These are phyloP conservation scores for Podospora sp. DNA, from an alignment of 495 filamentous ascomycete species.

Conservation along the genomic window DNA sequence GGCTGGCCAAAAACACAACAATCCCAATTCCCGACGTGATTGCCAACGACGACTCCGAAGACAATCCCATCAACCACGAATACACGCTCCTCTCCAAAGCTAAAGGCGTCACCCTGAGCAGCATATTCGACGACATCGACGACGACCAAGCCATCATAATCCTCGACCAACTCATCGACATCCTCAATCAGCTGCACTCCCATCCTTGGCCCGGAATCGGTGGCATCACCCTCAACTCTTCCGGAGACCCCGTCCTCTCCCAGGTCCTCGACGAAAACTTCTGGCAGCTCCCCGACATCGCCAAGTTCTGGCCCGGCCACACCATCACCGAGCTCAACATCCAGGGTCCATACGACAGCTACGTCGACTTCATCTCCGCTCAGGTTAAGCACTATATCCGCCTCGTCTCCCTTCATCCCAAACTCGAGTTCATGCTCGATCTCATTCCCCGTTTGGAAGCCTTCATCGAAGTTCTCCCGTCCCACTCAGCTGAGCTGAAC, in stretches of 20 bases:
- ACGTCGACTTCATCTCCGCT: conserved; percentile 29
- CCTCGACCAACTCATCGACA: conserved; percentile 35
- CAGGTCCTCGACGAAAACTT: conserved; percentile 37
- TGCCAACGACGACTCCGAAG: conserved; percentile 28
- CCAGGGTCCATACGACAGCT: conserved; percentile 24
- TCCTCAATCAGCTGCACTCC: conserved; percentile 37
- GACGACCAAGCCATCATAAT: conserved; percentile 22
- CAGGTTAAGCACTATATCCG: conserved; percentile 28
- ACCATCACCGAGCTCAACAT: conserved; percentile 33
- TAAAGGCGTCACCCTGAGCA: conserved; percentile 30
- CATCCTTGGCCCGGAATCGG: conserved; percentile 27
- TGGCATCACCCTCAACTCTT: conserved; percentile 23
- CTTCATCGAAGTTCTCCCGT: conserved; percentile 18
- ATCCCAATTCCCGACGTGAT: conserved; percentile 37
- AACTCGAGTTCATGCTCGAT: conserved; percentile 29
- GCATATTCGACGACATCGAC: conserved; percentile 33
- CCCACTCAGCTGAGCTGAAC: conserved; percentile 28
- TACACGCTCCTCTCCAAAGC: conserved; percentile 36
- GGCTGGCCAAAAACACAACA: conserved; percentile 31
- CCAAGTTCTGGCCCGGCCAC: conserved; percentile 31
- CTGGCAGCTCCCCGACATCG: conserved; percentile 35
- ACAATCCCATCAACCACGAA: conserved; percentile 39
- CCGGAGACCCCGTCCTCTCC: conserved; percentile 17
- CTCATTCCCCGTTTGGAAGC: conserved; percentile 30
- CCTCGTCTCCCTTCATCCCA: conserved; percentile 29